Evolutionary conservation across 1,284 basidiomycete genomes (phyloP), one percentile per base, ranked within the genome.

Genomic region (Moesziomyces antarcticus): DNA sequence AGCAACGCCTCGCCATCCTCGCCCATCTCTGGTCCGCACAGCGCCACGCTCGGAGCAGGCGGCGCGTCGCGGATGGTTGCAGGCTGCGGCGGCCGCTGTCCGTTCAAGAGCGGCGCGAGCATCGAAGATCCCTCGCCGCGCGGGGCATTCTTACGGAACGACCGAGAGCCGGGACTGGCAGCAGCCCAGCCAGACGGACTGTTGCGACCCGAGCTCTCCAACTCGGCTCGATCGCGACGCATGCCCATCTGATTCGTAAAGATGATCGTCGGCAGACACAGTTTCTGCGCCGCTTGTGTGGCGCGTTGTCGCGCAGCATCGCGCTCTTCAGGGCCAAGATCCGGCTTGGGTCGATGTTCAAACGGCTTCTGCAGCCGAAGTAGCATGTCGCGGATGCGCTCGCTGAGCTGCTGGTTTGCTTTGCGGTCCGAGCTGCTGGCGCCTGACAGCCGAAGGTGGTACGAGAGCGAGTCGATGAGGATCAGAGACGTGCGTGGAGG

Each of bases 171-270:
- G 9, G 41, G 8, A 7, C 42, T 47, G 25, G 43, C 30, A 3
- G 50, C 45, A 3, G 48, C 20, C 9, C 53, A 35, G n/a, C 59
- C 51, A 1, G 55, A 41, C 10, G 59, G 55, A 44, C 55, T 62
- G 16, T 50, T 22, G 35, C 65, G 42, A 5, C 56, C 56, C 3
- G 52, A 44, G 5, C 48, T 55, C 6, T 58, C 51, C 3, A 33
- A 20, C 20, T 67, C 70, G 25, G 52, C 45, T 10, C 53, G 56
- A 18, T 40, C 50, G 18, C 60, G 45, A 5, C 64, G 56, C 7
- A 73, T 55, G n/a, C 59, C 60, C 11, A 73, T 55, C 40, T 73
- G 70, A n/a, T 67, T 73, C 2, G 70, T 63, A 37, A 73, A 73
- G 14, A 73, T 52, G 18, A 73, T 57, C 1, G 70, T 73, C 5